Percentiles rank a stretch among this genome's conserved stretches.
These are phyloP conservation scores for Teratosphaeria epicoccoides DNA, from an alignment of 2,329 filamentous ascomycete species.

Conservation along the genomic window DNA sequence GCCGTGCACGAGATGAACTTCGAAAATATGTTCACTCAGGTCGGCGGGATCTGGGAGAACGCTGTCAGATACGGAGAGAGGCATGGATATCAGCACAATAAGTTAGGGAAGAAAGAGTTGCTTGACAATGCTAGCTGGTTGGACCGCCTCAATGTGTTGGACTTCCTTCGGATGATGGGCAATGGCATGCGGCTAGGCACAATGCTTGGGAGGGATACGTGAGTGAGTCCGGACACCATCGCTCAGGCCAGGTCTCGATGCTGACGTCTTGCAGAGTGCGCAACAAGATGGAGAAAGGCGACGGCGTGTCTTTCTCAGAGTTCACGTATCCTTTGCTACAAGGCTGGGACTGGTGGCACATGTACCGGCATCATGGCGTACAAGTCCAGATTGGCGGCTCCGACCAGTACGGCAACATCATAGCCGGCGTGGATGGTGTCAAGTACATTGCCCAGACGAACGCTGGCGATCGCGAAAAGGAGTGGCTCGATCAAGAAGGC, in stretches of 20 bases:
- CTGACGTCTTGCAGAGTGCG: conserved; percentile 49
- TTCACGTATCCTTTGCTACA: conserved; percentile 90
- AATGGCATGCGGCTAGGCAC: conserved; percentile 65
- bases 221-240: conserved; percentile 31
- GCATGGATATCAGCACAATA: conserved; percentile 49
- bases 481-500: conserved; percentile 21
- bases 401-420: conserved; percentile 94
- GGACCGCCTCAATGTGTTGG: conserved; percentile 57
- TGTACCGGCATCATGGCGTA: conserved; percentile 58
- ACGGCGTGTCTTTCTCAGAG: conserved; percentile 89
- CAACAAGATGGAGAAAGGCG: conserved; percentile 68
- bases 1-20: conserved; percentile 52
- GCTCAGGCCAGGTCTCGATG: background rate
- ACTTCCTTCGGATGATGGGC: conserved; percentile 66
- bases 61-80: conserved; percentile 56
- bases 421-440: conserved; percentile 76
- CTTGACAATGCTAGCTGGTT: conserved; percentile 82
- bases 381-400: conserved; percentile 89
- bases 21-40: conserved; percentile 56
- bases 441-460: conserved; percentile 55
- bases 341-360: conserved; percentile 91
- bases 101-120: conserved; percentile 56
- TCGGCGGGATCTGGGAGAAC: conserved; percentile 63
- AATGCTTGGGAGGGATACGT: conserved; percentile 84
- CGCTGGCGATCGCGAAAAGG: background rate